Percentiles rank a stretch among this genome's conserved stretches.
Conservation (phyloP, 768 basidiomycete species). For the Xerocomus brunneocitrinus region DNA sequence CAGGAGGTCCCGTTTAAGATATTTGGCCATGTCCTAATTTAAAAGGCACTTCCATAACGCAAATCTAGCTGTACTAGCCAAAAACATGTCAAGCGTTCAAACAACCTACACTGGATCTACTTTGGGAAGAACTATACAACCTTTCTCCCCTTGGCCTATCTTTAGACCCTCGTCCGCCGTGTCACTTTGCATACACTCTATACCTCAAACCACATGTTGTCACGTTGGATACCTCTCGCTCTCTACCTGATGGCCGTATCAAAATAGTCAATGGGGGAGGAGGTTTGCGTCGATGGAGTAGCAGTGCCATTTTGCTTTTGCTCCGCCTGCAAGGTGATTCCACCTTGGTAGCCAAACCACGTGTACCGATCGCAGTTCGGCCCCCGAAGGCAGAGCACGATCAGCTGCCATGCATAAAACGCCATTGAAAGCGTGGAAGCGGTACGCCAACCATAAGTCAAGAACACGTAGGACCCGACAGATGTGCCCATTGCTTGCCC, state of each 20-base stretch:
- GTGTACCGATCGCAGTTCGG: conserved; percentile 31
- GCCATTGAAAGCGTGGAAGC: conserved; percentile 32
- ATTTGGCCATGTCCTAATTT: no score
- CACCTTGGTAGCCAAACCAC: conserved; percentile 65
- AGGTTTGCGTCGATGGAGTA: conserved; percentile 1
- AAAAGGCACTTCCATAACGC: no score
- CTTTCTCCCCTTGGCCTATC: no score
- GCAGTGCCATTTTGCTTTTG: neutral
- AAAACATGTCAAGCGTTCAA: no score
- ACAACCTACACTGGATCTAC: no score
- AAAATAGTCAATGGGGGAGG: neutral
- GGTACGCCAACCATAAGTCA: conserved; percentile 35
- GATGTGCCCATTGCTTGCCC: conserved; percentile 44
- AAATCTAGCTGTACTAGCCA: no score
- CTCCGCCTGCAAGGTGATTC: conserved; percentile 25
- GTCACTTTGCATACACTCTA: no score
- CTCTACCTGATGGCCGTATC: neutral
- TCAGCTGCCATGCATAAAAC: conserved; percentile 31
- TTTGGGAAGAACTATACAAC: no score
- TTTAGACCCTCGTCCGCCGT: no score
- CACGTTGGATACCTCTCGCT: neutral
- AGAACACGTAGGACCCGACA: conserved; percentile 37
- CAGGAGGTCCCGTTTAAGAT: no score
- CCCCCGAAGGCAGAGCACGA: conserved; percentile 35
- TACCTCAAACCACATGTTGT: neutral